phyloP scores from a whole-genome alignment of 208 protist genomes.

The Plasmodiophora brassicae region DNA sequence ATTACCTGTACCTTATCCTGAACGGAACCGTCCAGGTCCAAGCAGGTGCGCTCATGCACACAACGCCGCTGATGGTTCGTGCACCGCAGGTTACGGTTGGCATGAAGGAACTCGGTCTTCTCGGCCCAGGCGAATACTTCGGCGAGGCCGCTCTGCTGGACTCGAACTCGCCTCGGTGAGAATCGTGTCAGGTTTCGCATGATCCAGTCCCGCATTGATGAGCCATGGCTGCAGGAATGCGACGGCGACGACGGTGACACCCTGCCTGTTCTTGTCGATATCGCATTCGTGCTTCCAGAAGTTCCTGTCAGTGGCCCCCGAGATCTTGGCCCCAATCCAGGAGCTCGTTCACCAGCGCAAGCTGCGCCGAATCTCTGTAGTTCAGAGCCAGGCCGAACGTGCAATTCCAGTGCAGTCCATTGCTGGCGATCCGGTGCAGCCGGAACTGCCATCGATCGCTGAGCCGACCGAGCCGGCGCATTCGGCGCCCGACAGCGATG shows the following conservation, averaged over 20 bases:
- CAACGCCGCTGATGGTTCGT: not conserved
- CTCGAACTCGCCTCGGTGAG: not conserved
- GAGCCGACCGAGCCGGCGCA: no score
- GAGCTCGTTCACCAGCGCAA: not conserved
- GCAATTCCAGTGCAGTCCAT: no score
- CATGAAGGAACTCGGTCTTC: not conserved
- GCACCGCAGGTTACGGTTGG: not conserved
- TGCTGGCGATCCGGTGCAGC: no score
- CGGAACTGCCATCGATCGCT: no score
- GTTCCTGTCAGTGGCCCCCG: not conserved
- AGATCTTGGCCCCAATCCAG: not conserved
- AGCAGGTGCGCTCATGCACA: not conserved
- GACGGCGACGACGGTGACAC: not conserved
- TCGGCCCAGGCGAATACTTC: not conserved
- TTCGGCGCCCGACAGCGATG: no score
- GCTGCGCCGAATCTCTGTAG: no score
- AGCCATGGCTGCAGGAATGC: not conserved
- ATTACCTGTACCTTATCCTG: constrained; percentile 27
- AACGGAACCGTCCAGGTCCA: constrained; percentile 11
- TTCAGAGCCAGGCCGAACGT: no score
- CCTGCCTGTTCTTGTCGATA: constrained; percentile 4
- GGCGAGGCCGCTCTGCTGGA: not conserved
- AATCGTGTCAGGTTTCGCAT: not conserved
- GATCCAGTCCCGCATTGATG: not conserved
- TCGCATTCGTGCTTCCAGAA: constrained; percentile 1